Base-by-base conservation (phyloP, 495 filamentous ascomycete genomes). In the Amorphotheca resinae region DNA sequence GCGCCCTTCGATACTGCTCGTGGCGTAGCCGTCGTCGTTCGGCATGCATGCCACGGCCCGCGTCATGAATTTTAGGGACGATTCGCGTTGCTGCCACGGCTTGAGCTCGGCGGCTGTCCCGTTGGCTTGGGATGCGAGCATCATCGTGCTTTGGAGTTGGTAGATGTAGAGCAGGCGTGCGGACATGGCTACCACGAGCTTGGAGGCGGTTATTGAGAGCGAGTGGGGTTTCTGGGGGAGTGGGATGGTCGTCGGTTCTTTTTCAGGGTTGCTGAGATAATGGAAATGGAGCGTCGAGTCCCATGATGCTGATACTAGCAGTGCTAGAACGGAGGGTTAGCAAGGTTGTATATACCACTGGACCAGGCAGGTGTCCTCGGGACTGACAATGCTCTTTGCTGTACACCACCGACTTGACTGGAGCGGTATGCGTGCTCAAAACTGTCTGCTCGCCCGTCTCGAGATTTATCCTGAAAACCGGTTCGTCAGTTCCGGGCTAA, bases 21-120 rank as follows among this genome's bases (percentile, higher is more conserved):
- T 85, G 4, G 89, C 87, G 60, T 95, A 98, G 0, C 91, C 91
- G 4, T 77, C 81, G 53, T 93, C 89, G 48, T 85, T 84, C 7
- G 91, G 89, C 91, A 96, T 98, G 62, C 88, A 94, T n/a, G 85
- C 77, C 1, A 95, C 82, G 33, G 82, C 82, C 38, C 91, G 76
- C 1, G 88, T 95, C 72, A 93, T 87, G 68, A 93, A 96, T 59
- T 95, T 95, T 57, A 98, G 68, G 14, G 79, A 84, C 40, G 83
- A 88, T 59, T 98, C 91, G 30, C 91, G 73, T 35, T 79, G 76
- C 57, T 96, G 91, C 82, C 81, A 93, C 0, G 89, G 89, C 50
- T 81, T 73, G 28, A 85, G 58, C 21, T 80, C 68, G 3, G 61
- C 39, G 4, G 41, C 22, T 0, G 59, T 33, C 7, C 63, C 53